Base-by-base conservation (phyloP, 2,329 filamentous ascomycete species). In the Pseudogymnoascus sp. region DNA sequence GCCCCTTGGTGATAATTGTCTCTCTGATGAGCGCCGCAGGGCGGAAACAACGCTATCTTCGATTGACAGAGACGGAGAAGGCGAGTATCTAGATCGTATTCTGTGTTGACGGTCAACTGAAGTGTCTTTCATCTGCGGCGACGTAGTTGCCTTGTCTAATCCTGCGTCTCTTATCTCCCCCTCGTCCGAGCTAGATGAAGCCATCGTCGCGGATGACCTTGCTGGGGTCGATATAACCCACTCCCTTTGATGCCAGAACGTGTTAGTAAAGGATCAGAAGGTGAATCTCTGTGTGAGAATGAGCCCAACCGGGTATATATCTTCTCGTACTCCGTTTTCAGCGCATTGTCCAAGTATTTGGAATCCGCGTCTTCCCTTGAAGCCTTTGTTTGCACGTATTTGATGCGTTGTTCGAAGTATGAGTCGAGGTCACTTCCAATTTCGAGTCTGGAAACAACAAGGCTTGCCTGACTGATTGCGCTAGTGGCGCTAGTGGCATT, bases 91-190 rank as follows among this genome's bases (percentile, higher is more conserved):
- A 73, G 70, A 70, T 63, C 83, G 85, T 79, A 79, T 83, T 93
- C 92, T 96, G 90, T 89, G 85, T 83, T 83, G 86, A 85, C 89
- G 90, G 91, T 96, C 90, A 96, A 96, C 88, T 85, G 84, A 87
- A 85, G 81, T 87, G 88, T 86, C 84, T 84, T 87, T 85, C 83
- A 84, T 79, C 78, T 83, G 83, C 83, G 83, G 85, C 87, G 89
- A 87, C 87, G 88, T 88, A 90, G 89, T 90, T 95, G 91, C 90
- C 91, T 95, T 95, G 79, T 85, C 83, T 82, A 81, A 83, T 78
- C 83, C 82, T 79, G 85, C 85, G 79, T 93, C 90, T 76, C 89
- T 79, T 77, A 93, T 92, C 81, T 96, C 92, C 79, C 92, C 91
- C 79, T 96, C 90, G 78, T 91, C 90, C 74, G 90, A 90, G 79